Conservation (phyloP, 768 basidiomycete genomes). For the Suillus subluteus region DNA sequence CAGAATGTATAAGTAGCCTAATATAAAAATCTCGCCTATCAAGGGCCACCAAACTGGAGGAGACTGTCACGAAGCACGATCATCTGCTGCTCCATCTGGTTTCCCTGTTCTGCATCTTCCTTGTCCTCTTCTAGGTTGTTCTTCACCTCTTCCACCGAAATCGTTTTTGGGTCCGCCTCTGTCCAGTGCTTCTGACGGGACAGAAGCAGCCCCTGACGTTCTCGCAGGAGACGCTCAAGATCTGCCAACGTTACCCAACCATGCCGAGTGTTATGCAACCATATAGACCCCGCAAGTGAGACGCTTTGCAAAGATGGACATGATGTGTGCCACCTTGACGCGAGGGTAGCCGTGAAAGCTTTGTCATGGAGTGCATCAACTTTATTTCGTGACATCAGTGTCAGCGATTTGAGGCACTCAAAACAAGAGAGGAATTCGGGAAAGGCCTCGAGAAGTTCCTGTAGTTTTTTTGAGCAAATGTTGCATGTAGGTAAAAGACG, state of each 20-base stretch:
- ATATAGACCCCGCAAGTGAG: slow-evolving; percentile 23
- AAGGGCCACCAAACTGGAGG: slow-evolving; percentile 5
- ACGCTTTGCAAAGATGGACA: slow-evolving; percentile 30
- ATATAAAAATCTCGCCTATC: background rate
- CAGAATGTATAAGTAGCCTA: background rate
- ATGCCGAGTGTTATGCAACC: slow-evolving; percentile 20
- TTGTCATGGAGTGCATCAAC: slow-evolving; percentile 23
- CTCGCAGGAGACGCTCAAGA: background rate
- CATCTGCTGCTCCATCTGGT: slow-evolving; percentile 8
- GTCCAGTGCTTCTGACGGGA: slow-evolving; percentile 10
- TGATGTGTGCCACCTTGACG: slow-evolving; percentile 22
- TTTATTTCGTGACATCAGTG: slow-evolving; percentile 27
- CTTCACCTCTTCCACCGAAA: background rate
- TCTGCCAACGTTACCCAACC: slow-evolving; percentile 28
- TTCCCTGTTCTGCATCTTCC: background rate
- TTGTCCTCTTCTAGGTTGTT: background rate
- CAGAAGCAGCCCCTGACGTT: background rate
- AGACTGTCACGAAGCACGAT: slow-evolving; percentile 1
- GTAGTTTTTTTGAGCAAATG: background rate
- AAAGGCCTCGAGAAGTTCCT: slow-evolving; percentile 29
- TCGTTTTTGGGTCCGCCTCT: slow-evolving; percentile 4
- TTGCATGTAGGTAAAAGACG: background rate
- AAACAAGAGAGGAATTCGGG: slow-evolving; percentile 26
- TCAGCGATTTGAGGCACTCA: slow-evolving; percentile 23
- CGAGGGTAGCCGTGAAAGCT: slow-evolving; percentile 15